Evolutionary conservation across 768 basidiomycete genomes (phyloP).

Genomic region (Lactarius tabidus): DNA sequence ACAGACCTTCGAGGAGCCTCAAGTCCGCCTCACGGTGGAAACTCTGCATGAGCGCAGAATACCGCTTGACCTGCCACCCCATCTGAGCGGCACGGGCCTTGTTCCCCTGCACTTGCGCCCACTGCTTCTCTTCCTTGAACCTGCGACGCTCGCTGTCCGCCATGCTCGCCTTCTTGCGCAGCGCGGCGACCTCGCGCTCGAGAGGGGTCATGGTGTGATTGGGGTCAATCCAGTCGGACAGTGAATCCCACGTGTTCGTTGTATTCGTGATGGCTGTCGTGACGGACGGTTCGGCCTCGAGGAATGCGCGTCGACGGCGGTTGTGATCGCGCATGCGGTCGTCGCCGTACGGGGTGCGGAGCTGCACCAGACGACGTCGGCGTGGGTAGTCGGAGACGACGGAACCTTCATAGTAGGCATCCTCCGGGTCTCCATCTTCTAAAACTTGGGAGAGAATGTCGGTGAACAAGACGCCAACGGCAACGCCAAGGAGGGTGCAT

Average conservation of each 20-base stretch:
- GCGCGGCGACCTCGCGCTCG: slow-evolving; percentile 69
- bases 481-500: slow-evolving; percentile 61
- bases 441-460: slow-evolving; percentile 66
- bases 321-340: slow-evolving; percentile 16
- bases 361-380: slow-evolving; percentile 26
- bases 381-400: slow-evolving; percentile 17
- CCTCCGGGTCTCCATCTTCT: slow-evolving; percentile 43
- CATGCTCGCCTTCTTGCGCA: slow-evolving; percentile 72
- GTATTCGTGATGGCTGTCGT: slow-evolving; percentile 33
- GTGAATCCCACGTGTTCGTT: slow-evolving; percentile 63
- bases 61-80: slow-evolving; percentile 80
- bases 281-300: slow-evolving; percentile 29
- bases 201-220: slow-evolving; percentile 55
- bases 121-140: slow-evolving; percentile 83
- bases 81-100: slow-evolving; percentile 69
- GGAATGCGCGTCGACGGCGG: slow-evolving; percentile 28
- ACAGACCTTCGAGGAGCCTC: slow-evolving; percentile 60
- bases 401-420: slow-evolving; percentile 27
- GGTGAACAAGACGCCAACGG: slow-evolving; percentile 64
- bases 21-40: slow-evolving; percentile 75
- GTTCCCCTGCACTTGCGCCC: slow-evolving; percentile 80
- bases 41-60: slow-evolving; percentile 74
- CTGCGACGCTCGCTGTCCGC: slow-evolving; percentile 81
- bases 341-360: slow-evolving; percentile 11
- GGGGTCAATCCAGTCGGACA: slow-evolving; percentile 61